These are phyloP conservation scores for Eutypella sp. DNA, from an alignment of 2,329 filamentous ascomycete species.

Conservation along the genomic window DNA sequence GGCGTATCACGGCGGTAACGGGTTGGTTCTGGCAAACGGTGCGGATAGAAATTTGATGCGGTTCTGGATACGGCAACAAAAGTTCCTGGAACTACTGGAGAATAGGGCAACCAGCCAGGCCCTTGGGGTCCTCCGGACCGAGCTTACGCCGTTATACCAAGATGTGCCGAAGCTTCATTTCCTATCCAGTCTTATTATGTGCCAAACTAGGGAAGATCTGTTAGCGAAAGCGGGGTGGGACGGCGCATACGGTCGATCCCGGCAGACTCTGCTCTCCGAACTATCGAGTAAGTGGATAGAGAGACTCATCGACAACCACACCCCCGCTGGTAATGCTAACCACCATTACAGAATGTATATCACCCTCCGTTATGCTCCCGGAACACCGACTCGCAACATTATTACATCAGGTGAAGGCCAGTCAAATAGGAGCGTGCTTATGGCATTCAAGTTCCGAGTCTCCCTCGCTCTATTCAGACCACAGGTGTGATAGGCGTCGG, in stretches of 20 bases:
- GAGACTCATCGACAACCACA: no score
- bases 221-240: constrained; percentile 78
- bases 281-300: constrained; percentile 64
- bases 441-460: constrained; percentile 79
- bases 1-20: constrained; percentile 38
- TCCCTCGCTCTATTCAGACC: constrained; percentile 85
- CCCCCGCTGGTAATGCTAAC: no score
- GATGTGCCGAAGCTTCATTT: constrained; percentile 74
- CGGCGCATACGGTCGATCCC: constrained; percentile 69
- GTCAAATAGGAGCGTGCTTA: constrained; percentile 76
- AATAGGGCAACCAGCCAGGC: constrained; percentile 66
- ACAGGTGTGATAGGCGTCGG: constrained; percentile 71
- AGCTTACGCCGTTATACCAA: constrained; percentile 80
- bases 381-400: constrained; percentile 81
- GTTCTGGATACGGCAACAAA: constrained; percentile 87
- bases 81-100: constrained; percentile 88
- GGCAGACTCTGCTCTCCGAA: constrained; percentile 69
- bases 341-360: constrained; percentile 66
- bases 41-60: constrained; percentile 76
- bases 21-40: constrained; percentile 68
- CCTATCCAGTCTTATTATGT: constrained; percentile 89
- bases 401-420: constrained; percentile 76
- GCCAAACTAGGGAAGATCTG: constrained; percentile 70
- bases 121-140: constrained; percentile 76
- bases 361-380: constrained; percentile 93